Base-by-base conservation (phyloP, 495 filamentous ascomycete species). In the Penicillium soppii region DNA sequence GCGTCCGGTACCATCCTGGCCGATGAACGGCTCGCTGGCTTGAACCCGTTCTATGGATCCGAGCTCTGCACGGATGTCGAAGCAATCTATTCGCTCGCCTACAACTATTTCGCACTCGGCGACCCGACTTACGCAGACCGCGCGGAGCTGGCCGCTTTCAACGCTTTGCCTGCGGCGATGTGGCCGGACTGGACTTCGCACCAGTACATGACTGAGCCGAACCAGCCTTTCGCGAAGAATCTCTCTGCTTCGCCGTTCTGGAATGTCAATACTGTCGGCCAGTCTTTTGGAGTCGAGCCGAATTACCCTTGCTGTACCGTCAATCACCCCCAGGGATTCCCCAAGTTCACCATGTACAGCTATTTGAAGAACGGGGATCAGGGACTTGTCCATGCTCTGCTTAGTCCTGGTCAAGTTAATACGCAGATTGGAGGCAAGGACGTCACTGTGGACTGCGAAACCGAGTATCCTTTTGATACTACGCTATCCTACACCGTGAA, bases 251-350 rank as follows among this genome's bases (percentile, higher is more conserved):
- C 57, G n/a, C 79, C 78, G 26, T 83, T 79, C 63, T 77, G 58
- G 40, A 78, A 84, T 47, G 74, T 75, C 9, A 55, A 62, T 20
- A 32, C 47, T 16, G 52, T 46, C 8, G 53, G 61, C 4, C 51
- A 64, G 25, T 57, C 52, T 9, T 68, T 56, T 25, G 64, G 59
- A 6, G 29, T 65, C 25, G 70, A 69, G 30, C 68, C 72, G 8
- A 65, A 73, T 37, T 73, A 74, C 44, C 78, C 81, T 6, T 85
- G 83, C 68, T 85, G 83, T 60, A 83, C 82, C 3, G 82, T 86
- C 47, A 85, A 85, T 57, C 76, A 83, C 59, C 79, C 76, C 0
- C 81, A 85, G 58, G 82, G 77, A 0, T 78, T 75, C 50, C 82
- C 83, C 0, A 85, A 86, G 49, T 84, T 81, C 50, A 64, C 82